A percentile compares a stretch with the other conserved stretches of the same genome.
phyloP scores from a whole-genome alignment of 768 basidiomycete species.

The Leccinum longicurvipes region DNA sequence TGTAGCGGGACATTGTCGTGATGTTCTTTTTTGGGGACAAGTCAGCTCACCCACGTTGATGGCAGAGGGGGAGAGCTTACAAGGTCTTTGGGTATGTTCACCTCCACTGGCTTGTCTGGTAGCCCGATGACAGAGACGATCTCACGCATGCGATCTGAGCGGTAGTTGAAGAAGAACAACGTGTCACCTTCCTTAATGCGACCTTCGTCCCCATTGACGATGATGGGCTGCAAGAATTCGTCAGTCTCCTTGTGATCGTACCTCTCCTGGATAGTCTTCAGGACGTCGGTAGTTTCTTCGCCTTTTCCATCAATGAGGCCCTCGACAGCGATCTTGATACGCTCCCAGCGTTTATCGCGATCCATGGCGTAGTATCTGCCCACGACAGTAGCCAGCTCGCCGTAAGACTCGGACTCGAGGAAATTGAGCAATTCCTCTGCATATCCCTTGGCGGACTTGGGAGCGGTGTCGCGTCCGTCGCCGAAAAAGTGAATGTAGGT shows the following conservation, averaged over 20 bases:
- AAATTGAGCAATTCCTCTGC: conserved; percentile 74
- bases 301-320: conserved; percentile 72
- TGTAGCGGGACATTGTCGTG: conserved; percentile 93
- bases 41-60: background rate
- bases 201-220: conserved; percentile 74
- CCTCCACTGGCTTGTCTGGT: conserved; percentile 81
- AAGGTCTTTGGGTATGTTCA: conserved; percentile 75
- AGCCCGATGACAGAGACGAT: conserved; percentile 78
- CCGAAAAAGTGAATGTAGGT: conserved; percentile 93
- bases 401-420: conserved; percentile 70
- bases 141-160: conserved; percentile 95
- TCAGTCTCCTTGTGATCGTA: conserved; percentile 88
- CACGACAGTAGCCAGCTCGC: conserved; percentile 79
- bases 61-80: conserved; percentile 39
- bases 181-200: conserved; percentile 87
- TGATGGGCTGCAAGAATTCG: conserved; percentile 94
- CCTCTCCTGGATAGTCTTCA: conserved; percentile 66
- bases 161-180: conserved; percentile 95
- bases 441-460: conserved; percentile 76
- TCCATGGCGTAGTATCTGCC: conserved; percentile 98
- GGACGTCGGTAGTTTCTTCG: conserved; percentile 51
- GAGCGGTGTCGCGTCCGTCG: conserved; percentile 93
- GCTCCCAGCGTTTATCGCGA: conserved; percentile 95
- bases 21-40: conserved; percentile 51
- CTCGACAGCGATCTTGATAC: conserved; percentile 86